Evolutionary conservation across 345 rosid genomes (phyloP).

Genomic region (Theobroma cacao): DNA sequence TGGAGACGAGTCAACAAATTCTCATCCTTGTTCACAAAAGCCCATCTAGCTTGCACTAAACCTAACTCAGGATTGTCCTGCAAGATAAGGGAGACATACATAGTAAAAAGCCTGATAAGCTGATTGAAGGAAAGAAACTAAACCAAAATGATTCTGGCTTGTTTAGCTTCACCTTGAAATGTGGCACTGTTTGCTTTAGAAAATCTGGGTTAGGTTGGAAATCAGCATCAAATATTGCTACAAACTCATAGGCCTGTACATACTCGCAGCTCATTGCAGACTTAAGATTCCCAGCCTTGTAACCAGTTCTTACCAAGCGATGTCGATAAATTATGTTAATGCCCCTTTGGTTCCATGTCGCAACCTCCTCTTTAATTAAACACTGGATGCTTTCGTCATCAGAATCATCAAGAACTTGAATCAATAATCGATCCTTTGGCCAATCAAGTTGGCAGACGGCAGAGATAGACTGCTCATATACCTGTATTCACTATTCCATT

Average conservation of each 20-base stretch:
- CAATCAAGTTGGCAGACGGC: slow-evolving; percentile 87
- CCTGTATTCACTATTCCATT: slow-evolving; percentile 34
- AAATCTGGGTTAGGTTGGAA: slow-evolving; percentile 75
- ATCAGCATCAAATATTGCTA: slow-evolving; percentile 86
- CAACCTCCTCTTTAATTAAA: slow-evolving; percentile 61
- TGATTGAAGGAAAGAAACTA: background rate
- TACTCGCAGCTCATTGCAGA: slow-evolving; percentile 85
- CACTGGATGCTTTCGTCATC: slow-evolving; percentile 64
- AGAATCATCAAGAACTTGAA: slow-evolving; percentile 86
- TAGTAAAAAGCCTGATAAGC: background rate
- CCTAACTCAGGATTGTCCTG: slow-evolving; percentile 70
- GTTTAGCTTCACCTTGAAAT: slow-evolving; percentile 58
- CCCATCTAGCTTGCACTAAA: slow-evolving; percentile 82
- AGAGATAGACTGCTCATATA: slow-evolving; percentile 75
- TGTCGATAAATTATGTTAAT: slow-evolving; percentile 68
- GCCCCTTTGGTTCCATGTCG: slow-evolving; percentile 68
- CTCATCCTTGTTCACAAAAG: slow-evolving; percentile 82
- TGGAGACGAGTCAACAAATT: slow-evolving; percentile 85
- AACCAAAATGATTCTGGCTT: background rate
- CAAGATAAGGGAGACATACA: slow-evolving; percentile 10
- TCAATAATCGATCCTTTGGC: slow-evolving; percentile 66
- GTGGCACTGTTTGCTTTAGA: slow-evolving; percentile 71
- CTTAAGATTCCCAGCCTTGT: slow-evolving; percentile 90
- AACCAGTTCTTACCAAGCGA: slow-evolving; percentile 74
- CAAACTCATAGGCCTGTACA: slow-evolving; percentile 69